Evolutionary conservation across 2,329 filamentous ascomycete species (phyloP), one percentile per base, ranked within the genome.

Genomic region (Penicillium paneum): DNA sequence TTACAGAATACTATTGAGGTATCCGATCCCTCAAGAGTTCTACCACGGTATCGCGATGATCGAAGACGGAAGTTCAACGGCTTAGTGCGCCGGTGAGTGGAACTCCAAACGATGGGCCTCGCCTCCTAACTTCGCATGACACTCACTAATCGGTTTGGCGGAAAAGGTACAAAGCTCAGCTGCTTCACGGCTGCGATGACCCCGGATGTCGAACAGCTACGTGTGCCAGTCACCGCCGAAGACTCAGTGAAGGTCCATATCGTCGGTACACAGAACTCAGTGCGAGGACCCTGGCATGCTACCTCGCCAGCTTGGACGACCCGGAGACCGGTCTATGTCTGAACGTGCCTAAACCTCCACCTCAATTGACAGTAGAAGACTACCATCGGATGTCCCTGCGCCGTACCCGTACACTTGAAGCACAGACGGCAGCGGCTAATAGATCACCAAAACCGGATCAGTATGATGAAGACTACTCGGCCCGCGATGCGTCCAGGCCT

Each of bases 221-320:
- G 13, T 96, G 91, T 75, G 88, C 93, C 67, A 91, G 86, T 57
- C 91, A 84, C 69, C 85, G 89, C 52, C 88, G 83, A 71, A 83
- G 88, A 61, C 76, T 86, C 38, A 81, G 84, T 32, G 83, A 84
- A 59, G 82, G 82, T 0, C 90, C 90, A 2, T 82, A 91, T 63
- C 86, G 90, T 57, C 83, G 87, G 65, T 94, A 92, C 65, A 96
- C 88, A 54, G 82, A 87, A 21, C 84, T 91, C 42, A 96, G 90
- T 65, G 91, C 91, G 8, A 83, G 90, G 64, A 90, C 89, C 1
- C 75, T 96, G 31, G 91, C 91, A 12, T 83, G 90, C 52, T 90
- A 89, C 65, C 80, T 96, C 47, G 90, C 91, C 10, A 89, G 87
- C 65, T 86, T 91, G 67, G 88, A 92, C 64, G 84, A 94, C 60